Percentiles rank a stretch among this genome's conserved stretches.
Conservation (phyloP, 305 asterid genomes). For the Fraxinus albicans region DNA sequence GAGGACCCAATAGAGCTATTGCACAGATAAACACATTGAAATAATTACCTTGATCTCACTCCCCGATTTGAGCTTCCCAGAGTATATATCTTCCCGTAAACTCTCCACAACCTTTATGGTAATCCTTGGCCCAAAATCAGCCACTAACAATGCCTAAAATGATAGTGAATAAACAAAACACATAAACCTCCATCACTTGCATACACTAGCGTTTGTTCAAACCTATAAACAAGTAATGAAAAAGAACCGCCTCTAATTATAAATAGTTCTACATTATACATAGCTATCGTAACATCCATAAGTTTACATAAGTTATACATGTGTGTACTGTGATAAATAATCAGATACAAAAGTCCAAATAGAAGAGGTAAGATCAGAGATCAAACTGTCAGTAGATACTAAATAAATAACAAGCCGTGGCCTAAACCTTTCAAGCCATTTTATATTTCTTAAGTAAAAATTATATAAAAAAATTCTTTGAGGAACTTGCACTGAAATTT, state of each 20-base stretch:
- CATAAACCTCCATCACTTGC: background rate
- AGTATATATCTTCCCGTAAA: constrained; percentile 84
- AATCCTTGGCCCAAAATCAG: constrained; percentile 94
- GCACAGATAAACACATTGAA: background rate
- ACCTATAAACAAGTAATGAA: background rate
- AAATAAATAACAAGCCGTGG: background rate
- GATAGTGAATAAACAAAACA: constrained; percentile 13
- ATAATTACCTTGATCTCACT: constrained; percentile 72
- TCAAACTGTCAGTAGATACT: background rate
- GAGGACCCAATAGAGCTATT: background rate
- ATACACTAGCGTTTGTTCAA: background rate
- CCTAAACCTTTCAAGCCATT: background rate
- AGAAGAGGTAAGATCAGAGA: background rate
- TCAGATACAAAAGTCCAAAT: background rate
- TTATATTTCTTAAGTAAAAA: background rate
- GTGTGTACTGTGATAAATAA: background rate
- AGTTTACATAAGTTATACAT: background rate
- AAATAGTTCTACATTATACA: background rate
- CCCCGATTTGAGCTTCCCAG: constrained; percentile 92
- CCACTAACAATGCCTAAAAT: constrained; percentile 65
- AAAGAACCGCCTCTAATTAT: background rate
- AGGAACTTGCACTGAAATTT: background rate
- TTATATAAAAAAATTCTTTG: too few relatives aligned
- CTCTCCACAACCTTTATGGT: constrained; percentile 86
- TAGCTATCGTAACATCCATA: background rate